A percentile compares a stretch with the other conserved stretches of the same genome.
Evolutionary conservation across 306 rosid species (phyloP).

Genomic region (Lupinus albus): DNA sequence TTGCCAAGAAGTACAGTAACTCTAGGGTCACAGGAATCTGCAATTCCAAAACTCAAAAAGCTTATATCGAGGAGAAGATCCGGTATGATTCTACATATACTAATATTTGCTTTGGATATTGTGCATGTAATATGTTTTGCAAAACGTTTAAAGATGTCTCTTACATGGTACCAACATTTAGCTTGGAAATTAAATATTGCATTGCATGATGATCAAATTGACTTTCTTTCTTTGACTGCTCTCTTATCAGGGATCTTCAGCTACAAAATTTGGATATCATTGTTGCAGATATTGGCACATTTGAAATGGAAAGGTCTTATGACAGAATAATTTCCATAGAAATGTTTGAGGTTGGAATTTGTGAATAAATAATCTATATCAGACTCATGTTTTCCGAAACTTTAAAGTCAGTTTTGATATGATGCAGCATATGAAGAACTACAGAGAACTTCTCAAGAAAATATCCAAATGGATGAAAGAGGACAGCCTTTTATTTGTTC

Average conservation of each 20-base stretch:
- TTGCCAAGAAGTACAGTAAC: conserved; percentile 68
- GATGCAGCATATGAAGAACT: conserved; percentile 94
- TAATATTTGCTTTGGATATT: conserved; percentile 20
- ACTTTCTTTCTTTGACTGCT: conserved; percentile 17
- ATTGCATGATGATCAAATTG: conserved; percentile 30
- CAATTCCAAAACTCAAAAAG: conserved; percentile 84
- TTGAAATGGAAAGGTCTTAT: conserved; percentile 78
- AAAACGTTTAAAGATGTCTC: background rate
- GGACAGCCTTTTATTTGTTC: conserved; percentile 76
- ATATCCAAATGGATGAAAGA: conserved; percentile 89
- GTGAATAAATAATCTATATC: background rate
- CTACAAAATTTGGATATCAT: conserved; percentile 73
- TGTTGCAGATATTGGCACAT: conserved; percentile 76
- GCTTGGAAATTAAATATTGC: conserved; percentile 19
- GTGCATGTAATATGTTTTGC: conserved; percentile 3
- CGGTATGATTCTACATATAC: conserved; percentile 46
- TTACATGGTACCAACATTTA: background rate
- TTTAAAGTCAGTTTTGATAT: conserved; percentile 24
- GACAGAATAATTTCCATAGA: conserved; percentile 83
- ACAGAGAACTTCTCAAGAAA: conserved; percentile 79
- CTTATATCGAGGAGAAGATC: conserved; percentile 61
- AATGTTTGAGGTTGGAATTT: conserved; percentile 82
- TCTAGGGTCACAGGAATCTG: conserved; percentile 87
- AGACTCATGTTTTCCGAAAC: background rate
- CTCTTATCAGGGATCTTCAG: conserved; percentile 59